These are phyloP conservation scores for Cytospora piceicola DNA, from an alignment of 2,329 filamentous ascomycete genomes.

Conservation along the genomic window DNA sequence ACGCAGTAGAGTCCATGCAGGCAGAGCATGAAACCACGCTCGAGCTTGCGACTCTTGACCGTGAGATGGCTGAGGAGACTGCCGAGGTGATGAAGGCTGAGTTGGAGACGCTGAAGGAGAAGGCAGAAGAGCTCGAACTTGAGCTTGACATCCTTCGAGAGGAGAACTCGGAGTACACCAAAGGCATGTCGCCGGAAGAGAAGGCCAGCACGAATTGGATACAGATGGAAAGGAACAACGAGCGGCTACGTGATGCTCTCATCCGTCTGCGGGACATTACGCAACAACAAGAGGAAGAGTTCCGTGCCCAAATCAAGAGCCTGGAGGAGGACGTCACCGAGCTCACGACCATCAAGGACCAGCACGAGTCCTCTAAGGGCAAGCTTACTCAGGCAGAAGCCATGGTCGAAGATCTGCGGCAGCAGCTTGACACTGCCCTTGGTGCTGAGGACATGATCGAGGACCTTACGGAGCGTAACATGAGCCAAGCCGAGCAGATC, in stretches of 20 bases:
- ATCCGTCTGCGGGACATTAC: constrained; percentile 84
- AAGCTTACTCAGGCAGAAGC: constrained; percentile 74
- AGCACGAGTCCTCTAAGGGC: constrained; percentile 72
- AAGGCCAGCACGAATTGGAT: constrained; percentile 85
- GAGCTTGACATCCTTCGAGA: constrained; percentile 86
- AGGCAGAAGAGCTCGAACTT: constrained; percentile 81
- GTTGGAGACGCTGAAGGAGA: constrained; percentile 74
- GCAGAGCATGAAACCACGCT: constrained; percentile 83
- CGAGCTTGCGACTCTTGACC: constrained; percentile 86
- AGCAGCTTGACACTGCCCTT: constrained; percentile 87
- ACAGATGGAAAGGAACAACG: constrained; percentile 89
- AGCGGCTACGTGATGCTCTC: constrained; percentile 83
- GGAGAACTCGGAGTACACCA: constrained; percentile 82
- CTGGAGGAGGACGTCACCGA: constrained; percentile 76
- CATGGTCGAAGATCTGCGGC: constrained; percentile 80
- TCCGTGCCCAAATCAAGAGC: constrained; percentile 73
- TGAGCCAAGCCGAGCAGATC: constrained; percentile 79
- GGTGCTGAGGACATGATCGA: constrained; percentile 94
- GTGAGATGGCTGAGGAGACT: constrained; percentile 95
- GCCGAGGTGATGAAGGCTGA: constrained; percentile 82
- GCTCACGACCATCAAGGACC: constrained; percentile 66
- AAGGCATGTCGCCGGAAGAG: constrained; percentile 88
- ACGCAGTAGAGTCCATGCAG: constrained; percentile 72
- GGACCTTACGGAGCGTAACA: constrained; percentile 85
- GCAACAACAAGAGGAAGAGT: constrained; percentile 80